A percentile compares a stretch with the other conserved stretches of the same genome.
Conservation (phyloP, 352 stramenopile genomes). For the Phytophthora brassicae region DNA sequence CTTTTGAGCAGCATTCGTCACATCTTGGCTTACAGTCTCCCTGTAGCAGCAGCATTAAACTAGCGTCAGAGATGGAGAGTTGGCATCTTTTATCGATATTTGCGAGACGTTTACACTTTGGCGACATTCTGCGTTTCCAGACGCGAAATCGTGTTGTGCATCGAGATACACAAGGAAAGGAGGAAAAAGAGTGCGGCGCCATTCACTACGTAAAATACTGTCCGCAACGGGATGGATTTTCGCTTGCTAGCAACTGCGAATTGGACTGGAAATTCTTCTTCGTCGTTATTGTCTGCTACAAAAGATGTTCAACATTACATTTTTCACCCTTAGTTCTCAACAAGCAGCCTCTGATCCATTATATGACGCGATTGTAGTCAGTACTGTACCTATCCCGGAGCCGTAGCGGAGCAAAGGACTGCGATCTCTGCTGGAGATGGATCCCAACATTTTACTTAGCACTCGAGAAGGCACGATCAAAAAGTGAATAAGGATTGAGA, state of each 20-base stretch:
- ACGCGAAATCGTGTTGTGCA: constrained; percentile 68
- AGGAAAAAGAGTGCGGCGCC: constrained; percentile 57
- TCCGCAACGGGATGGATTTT: constrained; percentile 25
- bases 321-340: background rate
- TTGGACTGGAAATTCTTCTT: constrained; percentile 19
- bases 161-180: constrained; percentile 63
- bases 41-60: constrained; percentile 8
- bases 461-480: constrained; percentile 11
- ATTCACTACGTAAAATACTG: constrained; percentile 60
- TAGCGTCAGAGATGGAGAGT: background rate
- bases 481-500: too few species aligned
- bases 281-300: too few species aligned
- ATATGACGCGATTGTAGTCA: background rate
- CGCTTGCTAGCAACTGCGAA: constrained; percentile 4
- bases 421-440: constrained; percentile 36
- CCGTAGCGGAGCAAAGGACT: constrained; percentile 67
- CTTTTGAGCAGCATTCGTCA: constrained; percentile 10
- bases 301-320: constrained; percentile 4
- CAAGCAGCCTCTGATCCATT: background rate
- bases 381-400: constrained; percentile 37
- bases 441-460: constrained; percentile 11
- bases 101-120: constrained; percentile 10
- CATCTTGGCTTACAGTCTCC: constrained; percentile 16
- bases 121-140: constrained; percentile 33
- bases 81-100: background rate